phyloP scores from a whole-genome alignment of 768 basidiomycete species.

The Pleurotus cornucopiae region DNA sequence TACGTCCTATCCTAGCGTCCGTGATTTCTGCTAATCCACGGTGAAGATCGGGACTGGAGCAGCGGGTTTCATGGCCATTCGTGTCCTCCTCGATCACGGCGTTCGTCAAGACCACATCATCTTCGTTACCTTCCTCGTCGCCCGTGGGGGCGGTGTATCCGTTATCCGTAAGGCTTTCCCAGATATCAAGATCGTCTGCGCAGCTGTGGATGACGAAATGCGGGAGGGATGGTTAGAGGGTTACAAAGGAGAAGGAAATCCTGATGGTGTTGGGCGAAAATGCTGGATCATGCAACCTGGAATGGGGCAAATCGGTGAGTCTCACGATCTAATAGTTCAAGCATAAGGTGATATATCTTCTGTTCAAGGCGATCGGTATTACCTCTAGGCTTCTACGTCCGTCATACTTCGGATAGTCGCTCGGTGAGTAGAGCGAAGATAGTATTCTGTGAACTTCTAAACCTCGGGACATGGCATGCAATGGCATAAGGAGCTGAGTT shows the following conservation, averaged over 20 bases:
- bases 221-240: slow-evolving; percentile 69
- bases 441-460: no score
- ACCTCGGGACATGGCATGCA: no score
- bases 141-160: slow-evolving; percentile 73
- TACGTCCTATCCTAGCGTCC: neutral
- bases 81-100: slow-evolving; percentile 90
- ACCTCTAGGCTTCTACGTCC: neutral
- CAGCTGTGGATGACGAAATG: slow-evolving; percentile 76
- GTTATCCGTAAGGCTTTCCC: slow-evolving; percentile 85
- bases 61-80: slow-evolving; percentile 91
- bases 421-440: no score
- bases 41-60: slow-evolving; percentile 88
- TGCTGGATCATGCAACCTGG: slow-evolving; percentile 86
- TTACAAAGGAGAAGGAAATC: slow-evolving; percentile 44
- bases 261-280: slow-evolving; percentile 50
- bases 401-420: no score
- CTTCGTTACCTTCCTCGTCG: slow-evolving; percentile 86
- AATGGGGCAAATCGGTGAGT: slow-evolving; percentile 81
- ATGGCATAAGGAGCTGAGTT: slow-evolving; percentile 6
- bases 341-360: neutral
- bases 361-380: slow-evolving; percentile 10
- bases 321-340: neutral
- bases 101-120: slow-evolving; percentile 80
- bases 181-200: slow-evolving; percentile 76
- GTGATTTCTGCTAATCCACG: neutral